Conservation (phyloP, 1,284 basidiomycete genomes). For the Ceratobasidium sp. region DNA sequence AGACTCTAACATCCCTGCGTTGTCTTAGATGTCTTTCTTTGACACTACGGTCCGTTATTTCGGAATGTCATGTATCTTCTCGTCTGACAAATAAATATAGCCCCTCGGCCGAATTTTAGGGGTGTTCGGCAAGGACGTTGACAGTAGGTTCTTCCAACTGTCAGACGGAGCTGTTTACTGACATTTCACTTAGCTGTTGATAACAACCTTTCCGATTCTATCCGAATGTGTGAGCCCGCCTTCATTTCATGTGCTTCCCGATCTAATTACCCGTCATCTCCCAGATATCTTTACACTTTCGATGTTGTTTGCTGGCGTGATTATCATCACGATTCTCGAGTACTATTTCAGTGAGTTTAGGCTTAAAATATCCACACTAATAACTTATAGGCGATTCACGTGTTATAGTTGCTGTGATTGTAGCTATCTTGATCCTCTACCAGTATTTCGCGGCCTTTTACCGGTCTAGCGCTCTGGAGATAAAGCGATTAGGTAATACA, state of each 20-base stretch:
- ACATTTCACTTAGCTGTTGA: constrained; percentile 64
- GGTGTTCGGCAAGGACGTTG: constrained; percentile 75
- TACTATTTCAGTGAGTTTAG: constrained; percentile 75
- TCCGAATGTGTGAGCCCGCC: constrained; percentile 69
- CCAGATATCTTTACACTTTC: constrained; percentile 66
- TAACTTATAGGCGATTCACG: too few species aligned
- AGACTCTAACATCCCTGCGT: constrained; percentile 1
- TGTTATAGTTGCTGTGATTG: constrained; percentile 63
- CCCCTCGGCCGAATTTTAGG: constrained; percentile 74
- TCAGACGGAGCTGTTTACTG: constrained; percentile 13
- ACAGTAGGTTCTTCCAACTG: constrained; percentile 60
- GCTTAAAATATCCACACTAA: too few species aligned
- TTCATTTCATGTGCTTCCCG: background rate
- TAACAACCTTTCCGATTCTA: constrained; percentile 74
- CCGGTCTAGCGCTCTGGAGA: constrained; percentile 74
- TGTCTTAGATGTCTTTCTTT: constrained; percentile 71
- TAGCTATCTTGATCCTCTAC: constrained; percentile 67
- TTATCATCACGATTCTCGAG: constrained; percentile 77
- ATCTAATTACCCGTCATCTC: background rate
- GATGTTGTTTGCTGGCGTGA: constrained; percentile 69
- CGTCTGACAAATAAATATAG: constrained; percentile 54
- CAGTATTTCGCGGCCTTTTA: constrained; percentile 73
- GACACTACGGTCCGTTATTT: constrained; percentile 69
- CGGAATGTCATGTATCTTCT: background rate
- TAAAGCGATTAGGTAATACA: constrained; percentile 73